Evolutionary conservation across 192 early-diverging fungal species (phyloP).

Genomic region (Backusella westeae): DNA sequence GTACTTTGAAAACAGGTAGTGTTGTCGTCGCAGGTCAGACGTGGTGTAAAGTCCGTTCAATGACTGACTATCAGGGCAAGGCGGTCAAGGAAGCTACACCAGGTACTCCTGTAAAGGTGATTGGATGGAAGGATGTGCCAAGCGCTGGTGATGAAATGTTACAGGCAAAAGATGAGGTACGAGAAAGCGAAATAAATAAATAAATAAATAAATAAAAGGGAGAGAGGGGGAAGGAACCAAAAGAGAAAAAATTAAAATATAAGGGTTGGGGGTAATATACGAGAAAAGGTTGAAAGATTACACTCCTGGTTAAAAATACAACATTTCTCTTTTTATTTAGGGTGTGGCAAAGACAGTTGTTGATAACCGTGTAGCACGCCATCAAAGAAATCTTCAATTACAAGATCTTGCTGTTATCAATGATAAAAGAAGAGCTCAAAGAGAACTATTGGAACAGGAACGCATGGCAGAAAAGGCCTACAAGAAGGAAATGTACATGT

Average conservation of each 20-base stretch:
- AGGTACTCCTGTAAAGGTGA: slow-evolving; percentile 80
- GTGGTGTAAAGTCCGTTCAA: slow-evolving; percentile 84
- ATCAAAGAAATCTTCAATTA: slow-evolving; percentile 58
- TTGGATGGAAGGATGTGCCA: slow-evolving; percentile 93
- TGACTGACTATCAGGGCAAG: slow-evolving; percentile 79
- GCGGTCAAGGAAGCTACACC: slow-evolving; percentile 75
- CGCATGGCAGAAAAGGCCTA: slow-evolving; percentile 49
- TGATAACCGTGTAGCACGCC: slow-evolving; percentile 58
- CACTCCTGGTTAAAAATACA: not conserved
- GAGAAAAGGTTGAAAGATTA: not conserved
- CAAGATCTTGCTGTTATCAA: slow-evolving; percentile 76
- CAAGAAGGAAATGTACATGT: slow-evolving; percentile 64
- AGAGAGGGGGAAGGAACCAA: slow-evolving; percentile 43
- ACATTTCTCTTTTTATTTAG: slow-evolving; percentile 32
- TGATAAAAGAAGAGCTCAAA: slow-evolving; percentile 58
- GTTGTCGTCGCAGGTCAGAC: slow-evolving; percentile 82
- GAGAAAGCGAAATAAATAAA: not conserved
- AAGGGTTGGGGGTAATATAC: not conserved
- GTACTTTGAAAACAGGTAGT: slow-evolving; percentile 77
- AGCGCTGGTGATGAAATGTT: slow-evolving; percentile 87
- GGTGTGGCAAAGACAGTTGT: slow-evolving; percentile 77
- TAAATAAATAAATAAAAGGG: not conserved
- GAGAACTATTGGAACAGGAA: slow-evolving; percentile 51
- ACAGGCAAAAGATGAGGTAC: slow-evolving; percentile 64
- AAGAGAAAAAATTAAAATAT: not conserved